These are phyloP conservation scores for Ustilago hordei DNA, from an alignment of 1,284 basidiomycete species.

Conservation along the genomic window DNA sequence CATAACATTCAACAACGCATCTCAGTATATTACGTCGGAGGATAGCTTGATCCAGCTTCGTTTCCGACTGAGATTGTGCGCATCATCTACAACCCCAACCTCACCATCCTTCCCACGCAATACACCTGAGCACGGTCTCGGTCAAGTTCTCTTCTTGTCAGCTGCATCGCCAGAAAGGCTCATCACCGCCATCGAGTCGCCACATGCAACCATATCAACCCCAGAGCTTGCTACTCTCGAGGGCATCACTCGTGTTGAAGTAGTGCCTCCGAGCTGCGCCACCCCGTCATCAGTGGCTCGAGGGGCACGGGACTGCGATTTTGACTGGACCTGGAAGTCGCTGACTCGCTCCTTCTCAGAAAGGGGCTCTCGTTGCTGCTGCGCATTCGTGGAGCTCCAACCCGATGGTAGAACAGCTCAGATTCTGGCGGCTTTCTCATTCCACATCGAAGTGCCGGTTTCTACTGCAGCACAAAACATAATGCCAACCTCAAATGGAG, in stretches of 20 bases:
- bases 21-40: slow-evolving; percentile 22
- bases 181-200: slow-evolving; percentile 21
- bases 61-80: slow-evolving; percentile 37
- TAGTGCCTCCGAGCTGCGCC: slow-evolving; percentile 12
- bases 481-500: not conserved
- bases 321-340: slow-evolving; percentile 51
- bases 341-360: slow-evolving; percentile 8
- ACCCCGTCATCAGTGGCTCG: slow-evolving; percentile 15
- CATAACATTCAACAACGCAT: slow-evolving; percentile 18
- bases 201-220: slow-evolving; percentile 25
- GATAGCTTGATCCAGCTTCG: slow-evolving; percentile 20
- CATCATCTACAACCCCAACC: slow-evolving; percentile 16
- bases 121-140: not conserved
- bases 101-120: slow-evolving; percentile 9
- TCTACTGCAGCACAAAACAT: slow-evolving; percentile 1
- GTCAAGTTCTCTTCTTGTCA: slow-evolving; percentile 47
- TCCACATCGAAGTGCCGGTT: slow-evolving; percentile 33
- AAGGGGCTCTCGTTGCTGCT: slow-evolving; percentile 30
- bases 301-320: slow-evolving; percentile 47
- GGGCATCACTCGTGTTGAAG: slow-evolving; percentile 42
- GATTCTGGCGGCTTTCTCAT: slow-evolving; percentile 32
- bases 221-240: slow-evolving; percentile 41
- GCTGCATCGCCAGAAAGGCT: slow-evolving; percentile 30
- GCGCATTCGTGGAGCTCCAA: slow-evolving; percentile 49
- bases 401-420: slow-evolving; percentile 13